Evolutionary conservation across 139 green algal species (phyloP).

Genomic region (Penium margaritaceum): DNA sequence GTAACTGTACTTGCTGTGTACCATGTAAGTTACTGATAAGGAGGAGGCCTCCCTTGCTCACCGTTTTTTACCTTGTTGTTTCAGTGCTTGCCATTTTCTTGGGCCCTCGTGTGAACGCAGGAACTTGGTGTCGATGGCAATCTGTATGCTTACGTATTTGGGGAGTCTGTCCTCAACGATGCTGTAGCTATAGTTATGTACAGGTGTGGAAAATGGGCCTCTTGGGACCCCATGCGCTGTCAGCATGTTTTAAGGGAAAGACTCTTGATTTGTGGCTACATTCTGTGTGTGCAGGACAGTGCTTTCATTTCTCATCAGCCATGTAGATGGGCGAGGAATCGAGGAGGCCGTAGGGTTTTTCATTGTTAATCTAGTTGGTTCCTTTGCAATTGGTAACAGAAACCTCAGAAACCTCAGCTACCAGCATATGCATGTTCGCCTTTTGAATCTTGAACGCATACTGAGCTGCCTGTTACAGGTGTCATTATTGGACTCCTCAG

Average conservation of each 20-base stretch:
- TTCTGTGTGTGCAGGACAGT: conserved; percentile 25
- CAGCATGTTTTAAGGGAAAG: too few species aligned
- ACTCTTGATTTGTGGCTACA: background rate
- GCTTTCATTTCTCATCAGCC: conserved; percentile 17
- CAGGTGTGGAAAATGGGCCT: background rate
- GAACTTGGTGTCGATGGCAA: conserved; percentile 54
- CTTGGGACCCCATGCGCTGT: background rate
- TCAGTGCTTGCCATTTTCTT: conserved; percentile 1
- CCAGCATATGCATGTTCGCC: background rate
- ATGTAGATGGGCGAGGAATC: conserved; percentile 8
- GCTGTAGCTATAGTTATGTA: conserved; percentile 51
- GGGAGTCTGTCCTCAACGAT: conserved; percentile 76
- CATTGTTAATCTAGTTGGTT: conserved; percentile 51
- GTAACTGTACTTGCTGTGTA: conserved; percentile 59
- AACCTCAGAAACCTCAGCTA: background rate
- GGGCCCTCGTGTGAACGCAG: conserved; percentile 13
- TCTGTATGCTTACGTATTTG: conserved; percentile 74
- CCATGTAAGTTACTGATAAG: conserved; percentile 38
- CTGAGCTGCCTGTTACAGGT: conserved; percentile 36
- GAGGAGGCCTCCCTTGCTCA: too few species aligned
- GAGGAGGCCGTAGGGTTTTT: conserved; percentile 41
- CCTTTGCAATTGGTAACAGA: conserved; percentile 28
- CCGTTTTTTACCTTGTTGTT: too few species aligned
- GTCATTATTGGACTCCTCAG: conserved; percentile 29
- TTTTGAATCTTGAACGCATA: background rate